A percentile compares a stretch with the other conserved stretches of the same genome.
phyloP scores from a whole-genome alignment of 108 stramenopile genomes.

The Skeletonema potamos region DNA sequence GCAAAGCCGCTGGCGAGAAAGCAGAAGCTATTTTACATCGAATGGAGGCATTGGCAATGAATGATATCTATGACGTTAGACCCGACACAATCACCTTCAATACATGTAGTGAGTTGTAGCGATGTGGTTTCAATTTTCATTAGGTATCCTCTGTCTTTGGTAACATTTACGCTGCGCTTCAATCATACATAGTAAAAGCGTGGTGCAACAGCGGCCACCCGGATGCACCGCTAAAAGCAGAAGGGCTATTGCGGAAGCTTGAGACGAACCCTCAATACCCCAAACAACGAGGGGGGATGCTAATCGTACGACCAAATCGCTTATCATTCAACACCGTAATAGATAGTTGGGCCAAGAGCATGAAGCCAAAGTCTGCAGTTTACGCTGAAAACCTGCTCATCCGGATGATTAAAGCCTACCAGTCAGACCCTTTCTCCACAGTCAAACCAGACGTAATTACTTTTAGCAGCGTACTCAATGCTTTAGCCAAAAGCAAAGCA shows the following conservation, averaged over 20 bases:
- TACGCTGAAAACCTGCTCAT: slow-evolving; percentile 53
- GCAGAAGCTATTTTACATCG: slow-evolving; percentile 48
- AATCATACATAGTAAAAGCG: slow-evolving; percentile 43
- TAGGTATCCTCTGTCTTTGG: not conserved
- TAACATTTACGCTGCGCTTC: slow-evolving; percentile 50
- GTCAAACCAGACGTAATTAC: slow-evolving; percentile 59
- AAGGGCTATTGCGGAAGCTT: slow-evolving; percentile 56
- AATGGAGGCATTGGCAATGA: slow-evolving; percentile 51
- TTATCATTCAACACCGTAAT: slow-evolving; percentile 67
- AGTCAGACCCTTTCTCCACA: slow-evolving; percentile 35
- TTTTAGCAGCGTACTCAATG: slow-evolving; percentile 64
- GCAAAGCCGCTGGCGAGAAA: slow-evolving; percentile 43
- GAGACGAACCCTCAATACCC: slow-evolving; percentile 39
- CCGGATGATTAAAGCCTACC: slow-evolving; percentile 50
- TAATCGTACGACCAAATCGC: slow-evolving; percentile 52
- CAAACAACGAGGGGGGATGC: slow-evolving; percentile 27
- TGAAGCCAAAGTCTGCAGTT: slow-evolving; percentile 34
- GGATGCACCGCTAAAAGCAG: slow-evolving; percentile 59
- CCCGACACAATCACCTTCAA: slow-evolving; percentile 76
- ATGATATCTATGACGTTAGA: slow-evolving; percentile 34
- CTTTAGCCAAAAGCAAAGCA: slow-evolving; percentile 62
- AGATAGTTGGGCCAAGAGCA: slow-evolving; percentile 58
- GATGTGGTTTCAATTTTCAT: not conserved
- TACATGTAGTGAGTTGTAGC: slow-evolving; percentile 47
- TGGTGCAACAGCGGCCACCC: slow-evolving; percentile 57